Base-by-base conservation (phyloP, 1,284 basidiomycete genomes). In the Puccinia brachypodii region DNA sequence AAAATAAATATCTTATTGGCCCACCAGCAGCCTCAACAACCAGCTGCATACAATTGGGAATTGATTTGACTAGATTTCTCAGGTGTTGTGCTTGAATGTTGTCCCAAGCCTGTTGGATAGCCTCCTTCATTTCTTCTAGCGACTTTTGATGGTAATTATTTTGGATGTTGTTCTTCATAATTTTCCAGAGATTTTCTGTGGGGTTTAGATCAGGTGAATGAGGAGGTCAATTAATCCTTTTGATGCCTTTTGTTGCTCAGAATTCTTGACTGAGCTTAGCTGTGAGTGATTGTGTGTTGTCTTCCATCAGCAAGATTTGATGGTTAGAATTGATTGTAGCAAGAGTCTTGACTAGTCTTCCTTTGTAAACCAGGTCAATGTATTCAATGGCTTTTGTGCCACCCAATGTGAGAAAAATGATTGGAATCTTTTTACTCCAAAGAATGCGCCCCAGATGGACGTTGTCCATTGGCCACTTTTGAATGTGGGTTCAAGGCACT, bases 111-210 rank as follows among this genome's bases (percentile, higher is more conserved):
- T 19, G 19, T 25, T 28, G 14, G 33, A 76, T 33, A n/a, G 56
- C 56, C 19, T 25, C 16, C 2, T n/a, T 38, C 56, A 76, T 60
- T 38, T 60, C 53, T 36, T 28, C 4, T 2, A 38, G 4, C 7
- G n/a, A 22, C 62, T 58, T 8, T 28, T 50, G 53, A 22, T 36
- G n/a, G 19, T 76, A 36, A 22, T 22, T 19, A 28, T 76, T 60
- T 47, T 19, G 36, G 25, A 76, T 53, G 31, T 31, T 40, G 38
- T 7, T 33, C 31, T 76, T 76, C 28, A 76, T n/a, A 33, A 60
- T 62, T 31, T 76, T 58, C 74, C 74, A 76, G 4, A 76, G 22
- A 60, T 76, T 76, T 28, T 76, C 74, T 38, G 62, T 76, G 14
- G 74, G 74, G 36, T 76, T 58, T 25, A 76, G 36, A 42, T 76